Evolutionary conservation across 352 stramenopile species (phyloP).

Genomic region (Pythium graminicola): DNA sequence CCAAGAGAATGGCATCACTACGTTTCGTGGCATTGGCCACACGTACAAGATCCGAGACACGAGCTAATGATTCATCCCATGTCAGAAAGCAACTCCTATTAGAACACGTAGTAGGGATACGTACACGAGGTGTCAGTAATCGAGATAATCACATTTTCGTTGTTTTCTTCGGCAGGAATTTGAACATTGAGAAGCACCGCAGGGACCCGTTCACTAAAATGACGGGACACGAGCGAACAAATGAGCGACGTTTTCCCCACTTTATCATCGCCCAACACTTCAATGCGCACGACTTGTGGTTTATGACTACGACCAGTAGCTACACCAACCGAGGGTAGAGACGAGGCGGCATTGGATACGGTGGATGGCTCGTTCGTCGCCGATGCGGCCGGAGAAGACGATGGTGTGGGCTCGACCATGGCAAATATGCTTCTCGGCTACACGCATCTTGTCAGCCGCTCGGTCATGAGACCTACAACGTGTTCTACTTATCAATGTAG

Average conservation of each 20-base stretch:
- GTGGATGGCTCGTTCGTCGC: not conserved
- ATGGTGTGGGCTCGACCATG: conserved; percentile 11
- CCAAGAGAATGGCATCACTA: conserved; percentile 80
- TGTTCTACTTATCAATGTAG: not conserved
- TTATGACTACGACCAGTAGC: conserved; percentile 37
- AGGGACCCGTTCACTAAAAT: conserved; percentile 85
- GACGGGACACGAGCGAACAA: conserved; percentile 82
- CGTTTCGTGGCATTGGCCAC: conserved; percentile 80
- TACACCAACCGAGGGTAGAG: conserved; percentile 10
- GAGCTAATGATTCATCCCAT: conserved; percentile 25
- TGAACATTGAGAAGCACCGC: conserved; percentile 83
- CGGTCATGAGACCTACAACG: conserved; percentile 1
- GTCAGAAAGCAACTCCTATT: not conserved
- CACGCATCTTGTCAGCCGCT: not conserved
- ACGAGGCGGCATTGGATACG: not conserved
- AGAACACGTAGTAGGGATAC: no score
- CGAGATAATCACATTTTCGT: conserved; percentile 87
- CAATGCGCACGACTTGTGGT: conserved; percentile 80
- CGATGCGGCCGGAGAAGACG: conserved; percentile 1
- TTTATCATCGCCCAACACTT: conserved; percentile 86
- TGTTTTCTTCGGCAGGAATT: conserved; percentile 83
- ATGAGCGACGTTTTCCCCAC: conserved; percentile 90
- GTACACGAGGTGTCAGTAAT: conserved; percentile 85
- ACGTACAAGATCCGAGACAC: conserved; percentile 74
- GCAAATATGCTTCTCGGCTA: not conserved